Evolutionary conservation across 495 filamentous ascomycete species (phyloP).

Genomic region (Pyronema domesticum): DNA sequence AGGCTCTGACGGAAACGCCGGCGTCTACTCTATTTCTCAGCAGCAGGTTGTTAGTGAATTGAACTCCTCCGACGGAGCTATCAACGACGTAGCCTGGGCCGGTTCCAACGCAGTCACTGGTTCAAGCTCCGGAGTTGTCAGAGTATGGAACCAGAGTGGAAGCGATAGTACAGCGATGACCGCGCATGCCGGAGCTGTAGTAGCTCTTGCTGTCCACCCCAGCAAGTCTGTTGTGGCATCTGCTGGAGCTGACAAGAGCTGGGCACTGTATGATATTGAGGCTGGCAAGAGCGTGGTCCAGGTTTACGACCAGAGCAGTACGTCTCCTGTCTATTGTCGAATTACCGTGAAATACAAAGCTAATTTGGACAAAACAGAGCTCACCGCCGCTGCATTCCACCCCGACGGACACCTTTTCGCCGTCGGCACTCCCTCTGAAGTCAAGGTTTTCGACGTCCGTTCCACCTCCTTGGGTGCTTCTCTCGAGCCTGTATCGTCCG

Average conservation of each 20-base stretch:
- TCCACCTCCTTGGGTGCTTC: constrained; percentile 49
- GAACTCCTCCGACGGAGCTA: constrained; percentile 42
- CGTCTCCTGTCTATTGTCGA: constrained; percentile 22
- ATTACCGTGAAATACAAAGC: not conserved
- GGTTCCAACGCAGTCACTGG: constrained; percentile 52
- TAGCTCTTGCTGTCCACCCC: constrained; percentile 63
- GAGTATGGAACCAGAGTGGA: constrained; percentile 53
- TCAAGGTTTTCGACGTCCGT: constrained; percentile 74
- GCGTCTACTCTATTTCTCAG: constrained; percentile 59
- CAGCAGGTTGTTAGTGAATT: constrained; percentile 50
- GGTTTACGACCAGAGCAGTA: constrained; percentile 67
- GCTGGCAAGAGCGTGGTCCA: constrained; percentile 49
- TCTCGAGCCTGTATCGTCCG: constrained; percentile 43
- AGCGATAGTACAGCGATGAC: constrained; percentile 44
- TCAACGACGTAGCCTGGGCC: constrained; percentile 69
- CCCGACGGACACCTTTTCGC: constrained; percentile 91
- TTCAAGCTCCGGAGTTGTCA: constrained; percentile 58
- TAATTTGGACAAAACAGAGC: constrained; percentile 26
- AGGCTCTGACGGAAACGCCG: constrained; percentile 56
- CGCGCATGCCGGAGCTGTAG: constrained; percentile 65
- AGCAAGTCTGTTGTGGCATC: constrained; percentile 72
- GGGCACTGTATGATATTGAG: constrained; percentile 70
- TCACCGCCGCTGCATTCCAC: constrained; percentile 72
- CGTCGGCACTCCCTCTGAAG: constrained; percentile 55
- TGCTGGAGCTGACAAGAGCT: constrained; percentile 81